A percentile compares a stretch with the other conserved stretches of the same genome.
These are phyloP conservation scores for Coniella lustricola DNA, from an alignment of 2,329 filamentous ascomycete species.

Conservation along the genomic window DNA sequence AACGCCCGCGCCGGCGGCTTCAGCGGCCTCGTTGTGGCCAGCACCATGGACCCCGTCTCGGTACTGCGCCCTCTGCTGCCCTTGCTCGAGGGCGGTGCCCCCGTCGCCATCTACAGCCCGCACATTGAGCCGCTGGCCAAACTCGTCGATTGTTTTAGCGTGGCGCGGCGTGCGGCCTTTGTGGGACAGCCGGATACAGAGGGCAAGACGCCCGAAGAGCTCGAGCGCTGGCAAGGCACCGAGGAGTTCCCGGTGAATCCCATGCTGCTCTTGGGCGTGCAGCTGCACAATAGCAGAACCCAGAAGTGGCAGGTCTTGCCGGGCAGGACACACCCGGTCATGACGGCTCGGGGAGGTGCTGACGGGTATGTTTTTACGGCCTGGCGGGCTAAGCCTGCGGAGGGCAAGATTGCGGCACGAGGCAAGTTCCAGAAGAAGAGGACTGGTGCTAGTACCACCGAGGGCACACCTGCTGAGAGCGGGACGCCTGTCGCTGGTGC, in stretches of 20 bases:
- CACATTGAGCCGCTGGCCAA: slow-evolving; percentile 71
- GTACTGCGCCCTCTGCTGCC: slow-evolving; percentile 72
- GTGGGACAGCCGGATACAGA: slow-evolving; percentile 38
- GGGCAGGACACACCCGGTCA: slow-evolving; percentile 84
- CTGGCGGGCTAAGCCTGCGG: slow-evolving; percentile 70
- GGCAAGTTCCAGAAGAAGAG: slow-evolving; percentile 66
- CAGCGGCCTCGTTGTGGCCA: slow-evolving; percentile 75
- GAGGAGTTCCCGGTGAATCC: slow-evolving; percentile 85
- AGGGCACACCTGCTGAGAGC: slow-evolving; percentile 11
- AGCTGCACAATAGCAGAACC: slow-evolving; percentile 72
- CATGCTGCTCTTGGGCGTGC: slow-evolving; percentile 69
- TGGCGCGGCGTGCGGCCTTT: slow-evolving; percentile 72
- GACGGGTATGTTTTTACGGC: slow-evolving; percentile 89
- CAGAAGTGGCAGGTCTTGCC: slow-evolving; percentile 87
- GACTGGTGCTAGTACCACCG: slow-evolving; percentile 6
- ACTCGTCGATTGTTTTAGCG: slow-evolving; percentile 78
- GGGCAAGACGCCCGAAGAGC: slow-evolving; percentile 39
- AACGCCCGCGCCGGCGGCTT: slow-evolving; percentile 69
- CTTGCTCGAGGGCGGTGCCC: slow-evolving; percentile 73
- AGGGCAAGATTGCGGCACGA: slow-evolving; percentile 73
- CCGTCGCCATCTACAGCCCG: slow-evolving; percentile 78
- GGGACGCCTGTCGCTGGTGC: slow-evolving; percentile 2
- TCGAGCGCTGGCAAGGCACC: slow-evolving; percentile 51
- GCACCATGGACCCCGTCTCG: slow-evolving; percentile 70
- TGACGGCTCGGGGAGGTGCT: slow-evolving; percentile 80